phyloP scores from a whole-genome alignment of 331 rosid species.

The Malus hybrid region DNA sequence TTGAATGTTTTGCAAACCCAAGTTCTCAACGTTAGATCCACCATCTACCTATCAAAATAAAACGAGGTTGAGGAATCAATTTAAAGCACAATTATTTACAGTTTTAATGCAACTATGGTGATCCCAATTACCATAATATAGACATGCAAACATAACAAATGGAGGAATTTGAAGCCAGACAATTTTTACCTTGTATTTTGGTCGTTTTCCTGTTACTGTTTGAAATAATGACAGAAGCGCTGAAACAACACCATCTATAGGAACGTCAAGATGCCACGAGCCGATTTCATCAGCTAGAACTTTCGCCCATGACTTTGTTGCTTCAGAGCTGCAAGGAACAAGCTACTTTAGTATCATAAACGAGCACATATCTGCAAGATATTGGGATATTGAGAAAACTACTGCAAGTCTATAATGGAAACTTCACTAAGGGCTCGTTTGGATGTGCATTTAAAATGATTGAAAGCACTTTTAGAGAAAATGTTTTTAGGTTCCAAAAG shows the following conservation, averaged over 20 bases:
- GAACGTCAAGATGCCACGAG: conserved; percentile 91
- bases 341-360: neutral
- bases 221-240: conserved; percentile 68
- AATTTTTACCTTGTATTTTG: conserved; percentile 58
- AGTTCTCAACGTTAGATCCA: conserved; percentile 78
- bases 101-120: neutral
- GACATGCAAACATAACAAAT: neutral
- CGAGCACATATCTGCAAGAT: neutral
- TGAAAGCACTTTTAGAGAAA: too few species aligned
- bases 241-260: conserved; percentile 71
- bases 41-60: conserved; percentile 67
- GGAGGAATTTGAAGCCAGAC: neutral
- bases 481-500: too few species aligned
- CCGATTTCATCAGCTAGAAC: conserved; percentile 81
- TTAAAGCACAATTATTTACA: neutral
- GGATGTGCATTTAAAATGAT: too few species aligned
- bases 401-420: neutral
- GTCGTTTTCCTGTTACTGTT: conserved; percentile 73
- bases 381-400: neutral
- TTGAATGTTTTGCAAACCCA: conserved; percentile 90
- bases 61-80: conserved; percentile 1
- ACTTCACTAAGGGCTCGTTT: neutral
- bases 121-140: neutral
- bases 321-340: conserved; percentile 65
- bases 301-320: conserved; percentile 67